These are phyloP conservation scores for Cyamopsis tetragonoloba DNA, from an alignment of 306 rosid genomes.

Conservation along the genomic window DNA sequence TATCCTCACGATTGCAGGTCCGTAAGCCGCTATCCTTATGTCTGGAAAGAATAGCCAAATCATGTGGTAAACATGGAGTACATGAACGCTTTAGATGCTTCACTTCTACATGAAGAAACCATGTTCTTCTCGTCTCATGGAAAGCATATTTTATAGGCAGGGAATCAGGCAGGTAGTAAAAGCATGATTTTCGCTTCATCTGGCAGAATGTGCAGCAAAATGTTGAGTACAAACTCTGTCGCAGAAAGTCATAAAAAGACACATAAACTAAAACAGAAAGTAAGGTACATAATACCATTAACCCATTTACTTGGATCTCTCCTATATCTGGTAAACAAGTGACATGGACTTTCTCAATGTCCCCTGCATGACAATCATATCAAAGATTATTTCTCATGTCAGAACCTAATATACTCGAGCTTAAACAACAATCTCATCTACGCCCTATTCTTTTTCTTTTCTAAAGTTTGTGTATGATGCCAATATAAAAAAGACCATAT, in stretches of 20 bases:
- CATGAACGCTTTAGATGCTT: slow-evolving; percentile 14
- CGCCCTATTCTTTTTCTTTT: not conserved
- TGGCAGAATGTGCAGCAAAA: slow-evolving; percentile 25
- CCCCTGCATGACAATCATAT: slow-evolving; percentile 45
- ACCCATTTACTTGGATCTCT: slow-evolving; percentile 58
- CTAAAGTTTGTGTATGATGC: not conserved
- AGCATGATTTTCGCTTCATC: slow-evolving; percentile 56
- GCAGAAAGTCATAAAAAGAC: slow-evolving; percentile 4
- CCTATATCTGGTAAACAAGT: slow-evolving; percentile 54
- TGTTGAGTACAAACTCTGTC: slow-evolving; percentile 1
- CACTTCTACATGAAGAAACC: slow-evolving; percentile 68
- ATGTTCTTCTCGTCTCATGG: slow-evolving; percentile 38
- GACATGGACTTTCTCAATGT: slow-evolving; percentile 61
- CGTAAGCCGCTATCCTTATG: not conserved
- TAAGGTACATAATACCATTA: slow-evolving; percentile 50
- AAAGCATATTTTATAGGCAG: slow-evolving; percentile 45
- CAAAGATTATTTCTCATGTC: not conserved
- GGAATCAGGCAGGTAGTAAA: slow-evolving; percentile 64
- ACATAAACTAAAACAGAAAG: not conserved
- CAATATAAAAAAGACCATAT: not conserved
- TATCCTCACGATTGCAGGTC: slow-evolving; percentile 16
- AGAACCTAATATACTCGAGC: not conserved
- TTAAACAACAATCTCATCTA: slow-evolving; percentile 1
- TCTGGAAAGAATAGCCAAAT: slow-evolving; percentile 19
- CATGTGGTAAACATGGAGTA: slow-evolving; percentile 19